Evolutionary conservation across 768 basidiomycete species (phyloP).

Genomic region (Rhodotorula kratochvilovae): DNA sequence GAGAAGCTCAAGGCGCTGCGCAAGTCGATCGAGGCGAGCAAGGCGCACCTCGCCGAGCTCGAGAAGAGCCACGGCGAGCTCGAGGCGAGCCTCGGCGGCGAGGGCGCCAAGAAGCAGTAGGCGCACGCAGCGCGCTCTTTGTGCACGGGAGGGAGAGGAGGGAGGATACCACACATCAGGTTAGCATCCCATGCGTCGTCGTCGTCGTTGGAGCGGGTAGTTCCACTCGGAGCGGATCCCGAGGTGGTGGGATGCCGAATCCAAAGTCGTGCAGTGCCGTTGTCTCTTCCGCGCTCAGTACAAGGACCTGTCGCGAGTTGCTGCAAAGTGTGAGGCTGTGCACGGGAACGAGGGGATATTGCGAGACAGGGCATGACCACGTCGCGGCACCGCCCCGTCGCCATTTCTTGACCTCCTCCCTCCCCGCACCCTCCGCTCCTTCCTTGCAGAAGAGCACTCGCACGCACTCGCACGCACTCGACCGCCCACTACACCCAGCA

Average conservation of each 20-base stretch:
- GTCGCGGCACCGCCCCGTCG: background rate
- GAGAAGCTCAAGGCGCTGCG: conserved; percentile 38
- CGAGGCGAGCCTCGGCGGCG: conserved; percentile 9
- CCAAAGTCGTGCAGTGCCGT: too few species aligned
- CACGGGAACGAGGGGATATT: too few species aligned
- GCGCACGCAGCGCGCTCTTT: background rate
- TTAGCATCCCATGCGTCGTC: too few species aligned
- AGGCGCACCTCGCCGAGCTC: conserved; percentile 35
- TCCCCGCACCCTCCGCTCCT: background rate
- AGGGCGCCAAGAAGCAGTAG: background rate
- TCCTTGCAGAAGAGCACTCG: background rate
- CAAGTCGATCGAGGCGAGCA: conserved; percentile 39
- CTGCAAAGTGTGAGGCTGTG: too few species aligned
- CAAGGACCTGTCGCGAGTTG: too few species aligned
- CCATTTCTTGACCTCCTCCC: background rate
- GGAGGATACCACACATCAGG: too few species aligned
- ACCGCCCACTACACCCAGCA: background rate
- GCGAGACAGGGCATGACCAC: background rate
- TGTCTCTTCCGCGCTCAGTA: too few species aligned
- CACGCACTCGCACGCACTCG: background rate
- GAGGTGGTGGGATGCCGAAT: too few species aligned
- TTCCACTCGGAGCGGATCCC: too few species aligned
- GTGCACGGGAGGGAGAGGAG: too few species aligned
- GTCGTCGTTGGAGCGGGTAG: too few species aligned
- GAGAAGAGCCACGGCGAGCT: conserved; percentile 33